Evolutionary conservation across 179 eudicot genomes (phyloP).

Genomic region (Corrigiola litoralis): DNA sequence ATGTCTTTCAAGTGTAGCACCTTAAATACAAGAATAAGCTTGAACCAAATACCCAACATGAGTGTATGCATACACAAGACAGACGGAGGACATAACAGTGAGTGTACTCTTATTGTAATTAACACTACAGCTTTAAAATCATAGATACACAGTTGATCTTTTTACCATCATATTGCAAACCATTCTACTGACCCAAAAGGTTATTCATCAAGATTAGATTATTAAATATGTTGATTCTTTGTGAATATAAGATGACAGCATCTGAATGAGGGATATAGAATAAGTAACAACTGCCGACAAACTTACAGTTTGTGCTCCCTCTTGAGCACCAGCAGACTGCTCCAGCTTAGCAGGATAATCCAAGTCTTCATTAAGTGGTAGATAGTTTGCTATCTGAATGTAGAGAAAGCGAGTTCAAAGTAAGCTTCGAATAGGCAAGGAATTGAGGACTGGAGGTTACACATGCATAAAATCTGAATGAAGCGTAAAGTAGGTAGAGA

Average conservation of each 20-base stretch:
- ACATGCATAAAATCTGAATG: neutral
- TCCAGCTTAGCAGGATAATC: slow-evolving; percentile 90
- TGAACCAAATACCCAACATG: too few relatives aligned
- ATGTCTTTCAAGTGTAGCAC: too few relatives aligned
- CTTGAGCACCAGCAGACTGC: slow-evolving; percentile 46
- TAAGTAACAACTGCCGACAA: neutral
- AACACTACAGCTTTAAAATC: neutral
- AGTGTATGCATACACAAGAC: too few relatives aligned
- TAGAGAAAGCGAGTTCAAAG: slow-evolving; percentile 7
- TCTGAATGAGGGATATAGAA: neutral
- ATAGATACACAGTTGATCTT: neutral
- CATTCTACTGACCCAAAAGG: neutral
- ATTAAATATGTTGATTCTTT: neutral
- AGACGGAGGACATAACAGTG: too few relatives aligned
- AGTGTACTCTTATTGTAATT: too few relatives aligned
- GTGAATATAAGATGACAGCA: neutral
- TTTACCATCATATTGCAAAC: neutral
- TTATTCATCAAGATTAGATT: neutral
- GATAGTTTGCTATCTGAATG: slow-evolving; percentile 82
- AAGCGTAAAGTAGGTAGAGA: neutral
- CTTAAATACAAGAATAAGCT: too few relatives aligned
- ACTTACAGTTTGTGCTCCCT: slow-evolving; percentile 68
- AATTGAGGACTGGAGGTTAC: neutral
- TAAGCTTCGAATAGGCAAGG: slow-evolving; percentile 6
- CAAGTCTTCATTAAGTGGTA: slow-evolving; percentile 82